Evolutionary conservation across 306 rosid genomes (phyloP).

Genomic region (Heteromeles arbutifolia): DNA sequence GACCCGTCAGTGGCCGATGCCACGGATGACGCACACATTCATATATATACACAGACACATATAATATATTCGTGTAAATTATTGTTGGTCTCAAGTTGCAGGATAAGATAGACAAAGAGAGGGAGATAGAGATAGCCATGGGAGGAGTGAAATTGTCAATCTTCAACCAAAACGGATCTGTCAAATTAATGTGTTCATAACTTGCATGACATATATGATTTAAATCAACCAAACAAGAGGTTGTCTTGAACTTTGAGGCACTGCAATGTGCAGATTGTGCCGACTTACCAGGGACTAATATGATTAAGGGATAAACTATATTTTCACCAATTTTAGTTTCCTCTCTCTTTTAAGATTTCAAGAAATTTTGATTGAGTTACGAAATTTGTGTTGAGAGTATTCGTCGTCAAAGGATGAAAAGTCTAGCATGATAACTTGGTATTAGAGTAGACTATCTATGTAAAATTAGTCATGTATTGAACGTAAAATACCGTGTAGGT

Average conservation of each 20-base stretch:
- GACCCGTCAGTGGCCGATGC: too few relatives aligned
- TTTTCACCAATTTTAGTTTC: neutral
- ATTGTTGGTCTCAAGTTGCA: neutral
- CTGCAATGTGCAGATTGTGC: neutral
- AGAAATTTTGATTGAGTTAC: neutral
- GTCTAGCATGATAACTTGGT: too few relatives aligned
- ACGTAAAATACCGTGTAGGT: too few relatives aligned
- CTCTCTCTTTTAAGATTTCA: too few relatives aligned
- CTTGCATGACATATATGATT: neutral
- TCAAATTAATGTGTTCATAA: neutral
- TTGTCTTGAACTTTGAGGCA: neutral
- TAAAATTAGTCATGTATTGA: too few relatives aligned
- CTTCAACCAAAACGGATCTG: neutral
- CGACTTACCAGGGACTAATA: neutral
- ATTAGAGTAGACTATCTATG: too few relatives aligned
- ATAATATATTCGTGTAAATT: neutral
- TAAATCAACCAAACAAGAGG: neutral
- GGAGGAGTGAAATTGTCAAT: neutral
- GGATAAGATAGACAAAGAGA: neutral
- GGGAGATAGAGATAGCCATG: neutral
- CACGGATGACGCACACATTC: neutral
- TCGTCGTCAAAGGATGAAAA: too few relatives aligned
- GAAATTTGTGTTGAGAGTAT: neutral
- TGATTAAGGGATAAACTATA: neutral
- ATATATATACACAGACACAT: too few relatives aligned